phyloP scores from a whole-genome alignment of 495 filamentous ascomycete genomes.

The Talaromyces thailandensis region DNA sequence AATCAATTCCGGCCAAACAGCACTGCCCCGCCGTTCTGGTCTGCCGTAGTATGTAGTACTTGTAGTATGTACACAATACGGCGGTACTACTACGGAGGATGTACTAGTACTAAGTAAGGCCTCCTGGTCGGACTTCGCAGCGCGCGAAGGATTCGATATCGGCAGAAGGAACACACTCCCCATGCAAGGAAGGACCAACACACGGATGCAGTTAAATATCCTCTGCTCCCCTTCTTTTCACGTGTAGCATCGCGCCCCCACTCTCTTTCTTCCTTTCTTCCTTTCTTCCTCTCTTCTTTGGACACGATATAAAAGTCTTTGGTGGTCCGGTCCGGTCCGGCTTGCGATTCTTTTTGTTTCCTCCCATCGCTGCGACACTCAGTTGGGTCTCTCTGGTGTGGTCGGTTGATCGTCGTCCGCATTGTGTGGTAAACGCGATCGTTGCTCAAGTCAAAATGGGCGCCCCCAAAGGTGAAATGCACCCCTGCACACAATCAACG shows the following conservation, averaged over 20 bases:
- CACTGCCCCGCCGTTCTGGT: background rate
- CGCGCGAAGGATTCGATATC: background rate
- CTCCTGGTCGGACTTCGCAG: background rate
- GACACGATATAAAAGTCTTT: background rate
- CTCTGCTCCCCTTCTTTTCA: background rate
- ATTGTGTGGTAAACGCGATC: background rate
- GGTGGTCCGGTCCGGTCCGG: too few species aligned
- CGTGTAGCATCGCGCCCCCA: background rate
- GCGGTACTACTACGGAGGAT: too few species aligned
- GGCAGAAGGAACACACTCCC: background rate
- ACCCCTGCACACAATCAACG: background rate
- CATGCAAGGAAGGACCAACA: background rate
- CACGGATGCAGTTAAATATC: background rate
- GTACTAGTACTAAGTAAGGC: too few species aligned
- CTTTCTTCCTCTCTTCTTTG: background rate
- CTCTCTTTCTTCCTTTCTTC: background rate
- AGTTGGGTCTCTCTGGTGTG: background rate
- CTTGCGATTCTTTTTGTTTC: background rate
- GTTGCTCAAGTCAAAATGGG: background rate
- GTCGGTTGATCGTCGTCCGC: background rate
- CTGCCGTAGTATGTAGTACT: background rate
- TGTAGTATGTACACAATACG: too few species aligned
- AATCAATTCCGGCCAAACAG: background rate
- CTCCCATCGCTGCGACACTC: background rate
- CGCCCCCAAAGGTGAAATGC: background rate